Evolutionary conservation across 164 flowering plant species (phyloP).

Genomic region (Hamamelis virginiana): DNA sequence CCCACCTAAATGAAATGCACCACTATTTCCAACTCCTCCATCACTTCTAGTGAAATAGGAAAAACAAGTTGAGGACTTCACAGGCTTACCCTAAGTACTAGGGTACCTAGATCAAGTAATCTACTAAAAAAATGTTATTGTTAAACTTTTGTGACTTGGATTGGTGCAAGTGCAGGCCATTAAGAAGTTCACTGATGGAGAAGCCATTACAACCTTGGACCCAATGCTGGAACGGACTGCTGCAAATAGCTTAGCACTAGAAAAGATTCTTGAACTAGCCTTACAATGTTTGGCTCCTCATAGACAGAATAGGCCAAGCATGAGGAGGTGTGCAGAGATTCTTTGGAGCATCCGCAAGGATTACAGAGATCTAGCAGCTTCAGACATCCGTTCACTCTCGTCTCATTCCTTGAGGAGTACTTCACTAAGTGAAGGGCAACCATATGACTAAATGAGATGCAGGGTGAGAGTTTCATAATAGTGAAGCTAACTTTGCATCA

Average conservation of each 20-base stretch:
- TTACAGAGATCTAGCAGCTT: slow-evolving; percentile 48
- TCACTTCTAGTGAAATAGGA: not conserved
- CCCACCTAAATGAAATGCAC: no score
- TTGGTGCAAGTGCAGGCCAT: slow-evolving; percentile 58
- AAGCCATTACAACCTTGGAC: slow-evolving; percentile 60
- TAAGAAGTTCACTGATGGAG: slow-evolving; percentile 70
- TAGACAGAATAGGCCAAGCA: slow-evolving; percentile 65
- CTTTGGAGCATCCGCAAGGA: slow-evolving; percentile 92
- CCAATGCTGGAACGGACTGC: slow-evolving; percentile 52
- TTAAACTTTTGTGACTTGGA: not conserved
- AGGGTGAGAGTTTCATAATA: no score
- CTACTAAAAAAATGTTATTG: not conserved
- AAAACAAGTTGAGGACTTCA: not conserved
- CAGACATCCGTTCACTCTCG: slow-evolving; percentile 38
- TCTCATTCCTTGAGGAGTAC: slow-evolving; percentile 32
- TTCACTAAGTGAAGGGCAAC: slow-evolving; percentile 27
- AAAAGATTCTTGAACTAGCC: slow-evolving; percentile 77
- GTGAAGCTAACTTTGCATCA: no score
- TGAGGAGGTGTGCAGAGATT: slow-evolving; percentile 85
- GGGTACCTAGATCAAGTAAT: not conserved
- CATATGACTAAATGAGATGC: not conserved
- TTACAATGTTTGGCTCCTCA: slow-evolving; percentile 76
- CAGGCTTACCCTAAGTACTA: not conserved
- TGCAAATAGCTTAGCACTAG: slow-evolving; percentile 47
- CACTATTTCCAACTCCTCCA: not conserved